Conservation (phyloP, 148 eudicot species). For the Oxyria digyna region DNA sequence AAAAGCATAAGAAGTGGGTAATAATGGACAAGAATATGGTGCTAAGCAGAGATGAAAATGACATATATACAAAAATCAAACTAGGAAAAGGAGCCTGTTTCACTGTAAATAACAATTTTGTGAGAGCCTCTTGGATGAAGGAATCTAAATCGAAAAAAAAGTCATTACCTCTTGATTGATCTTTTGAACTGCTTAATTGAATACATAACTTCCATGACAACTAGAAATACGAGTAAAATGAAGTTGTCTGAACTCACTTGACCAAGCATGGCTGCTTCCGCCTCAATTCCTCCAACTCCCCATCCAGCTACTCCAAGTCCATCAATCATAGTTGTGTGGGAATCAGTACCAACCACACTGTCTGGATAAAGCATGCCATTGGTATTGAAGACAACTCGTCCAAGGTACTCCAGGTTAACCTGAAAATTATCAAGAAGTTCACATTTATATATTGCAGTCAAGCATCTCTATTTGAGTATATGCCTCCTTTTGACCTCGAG, state of each 20-base stretch:
- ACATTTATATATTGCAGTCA: not conserved
- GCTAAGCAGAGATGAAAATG: not conserved
- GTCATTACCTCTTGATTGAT: not conserved
- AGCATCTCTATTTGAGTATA: not conserved
- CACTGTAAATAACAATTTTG: not conserved
- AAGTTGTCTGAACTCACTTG: constrained; percentile 37
- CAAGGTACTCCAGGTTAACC: constrained; percentile 95
- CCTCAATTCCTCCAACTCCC: constrained; percentile 99
- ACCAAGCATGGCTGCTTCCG: constrained; percentile 98
- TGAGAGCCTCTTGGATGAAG: too few relatives aligned
- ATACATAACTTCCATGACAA: not conserved
- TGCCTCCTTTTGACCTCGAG: not conserved
- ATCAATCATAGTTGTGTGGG: constrained; percentile 97
- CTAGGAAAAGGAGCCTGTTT: not conserved
- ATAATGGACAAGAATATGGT: not conserved
- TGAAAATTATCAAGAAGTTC: constrained; percentile 17
- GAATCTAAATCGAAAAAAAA: too few relatives aligned
- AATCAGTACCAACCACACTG: constrained; percentile 97
- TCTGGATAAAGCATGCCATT: constrained; percentile 81
- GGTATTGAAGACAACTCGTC: constrained; percentile 91
- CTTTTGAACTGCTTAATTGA: not conserved
- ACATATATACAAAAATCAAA: not conserved
- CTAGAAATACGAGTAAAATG: not conserved
- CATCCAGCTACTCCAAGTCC: constrained; percentile 98
- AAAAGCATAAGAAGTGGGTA: not conserved